Evolutionary conservation across 2,329 filamentous ascomycete species (phyloP), one percentile per base, ranked within the genome.

Genomic region (Alternaria solani): DNA sequence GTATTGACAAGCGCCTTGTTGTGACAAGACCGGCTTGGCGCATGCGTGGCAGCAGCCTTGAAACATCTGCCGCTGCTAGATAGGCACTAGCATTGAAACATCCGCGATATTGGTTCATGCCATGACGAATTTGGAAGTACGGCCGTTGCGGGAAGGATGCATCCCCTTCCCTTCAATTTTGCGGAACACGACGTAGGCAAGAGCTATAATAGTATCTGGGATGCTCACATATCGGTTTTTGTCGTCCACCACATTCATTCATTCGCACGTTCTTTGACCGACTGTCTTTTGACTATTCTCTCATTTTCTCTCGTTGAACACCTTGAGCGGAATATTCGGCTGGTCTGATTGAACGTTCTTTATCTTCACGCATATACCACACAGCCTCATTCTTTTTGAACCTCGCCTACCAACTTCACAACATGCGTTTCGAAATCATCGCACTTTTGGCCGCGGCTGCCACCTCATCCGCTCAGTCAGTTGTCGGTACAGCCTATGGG

Each of bases 401-500:
- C 28, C 11, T 41, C 18, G 9, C 12, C 6, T 7, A 39, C 14
- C 38, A 48, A 43, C 1, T 14, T 14, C 30, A 28, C 38, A 64
- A 49, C 2, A 71, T 71, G 69, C 67, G 69, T 63, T 65, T 69
- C 61, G 59, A 67, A 53, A 11, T 64, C 25, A 34, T 62, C 23
- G 55, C 61, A 32, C 46, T 71, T 39, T 49, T 71, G 30, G 57
- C 64, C 23, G 66, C 59, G 12, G 64, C 61, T 2, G 64, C 63
- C 30, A 64, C 62, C 38, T 62, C 56, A 1, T 66, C 68, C 12
- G 67, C 69, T 6, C 70, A 73, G 55, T 52, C 59, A 11, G 71
- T 64, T 54, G 69, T 71, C 16, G 71, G 71, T 16, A 71, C 61
- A 25, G 61, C 71, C 3, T 67, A 68, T 8, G 71, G 71, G 42